A percentile compares a stretch with the other conserved stretches of the same genome.
Evolutionary conservation across 257 asterid genomes (phyloP).

Genomic region (Leptodermis oblonga): DNA sequence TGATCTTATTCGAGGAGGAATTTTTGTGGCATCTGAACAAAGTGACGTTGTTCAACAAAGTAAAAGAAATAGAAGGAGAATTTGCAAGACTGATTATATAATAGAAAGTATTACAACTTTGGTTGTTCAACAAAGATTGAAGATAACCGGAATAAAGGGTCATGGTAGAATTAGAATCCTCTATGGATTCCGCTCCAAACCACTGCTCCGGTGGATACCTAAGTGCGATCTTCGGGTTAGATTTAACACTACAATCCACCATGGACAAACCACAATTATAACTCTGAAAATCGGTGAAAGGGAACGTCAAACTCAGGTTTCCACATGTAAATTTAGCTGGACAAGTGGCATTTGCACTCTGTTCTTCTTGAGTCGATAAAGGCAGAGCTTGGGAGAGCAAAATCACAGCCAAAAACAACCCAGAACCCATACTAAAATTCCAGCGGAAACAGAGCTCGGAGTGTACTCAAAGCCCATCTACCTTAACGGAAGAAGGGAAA

Average conservation of each 20-base stretch:
- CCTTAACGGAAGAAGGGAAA: background rate
- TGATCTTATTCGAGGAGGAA: background rate
- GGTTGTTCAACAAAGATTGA: background rate
- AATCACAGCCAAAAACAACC: background rate
- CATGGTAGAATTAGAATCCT: slow-evolving; percentile 12
- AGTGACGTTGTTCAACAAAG: slow-evolving; percentile 23
- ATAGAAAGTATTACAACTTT: background rate
- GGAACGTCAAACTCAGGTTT: slow-evolving; percentile 16
- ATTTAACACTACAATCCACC: slow-evolving; percentile 2
- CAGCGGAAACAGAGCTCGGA: background rate
- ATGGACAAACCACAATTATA: slow-evolving; percentile 33
- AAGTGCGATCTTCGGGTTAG: slow-evolving; percentile 19
- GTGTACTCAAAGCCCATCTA: background rate
- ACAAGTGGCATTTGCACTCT: slow-evolving; percentile 6
- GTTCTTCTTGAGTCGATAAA: background rate
- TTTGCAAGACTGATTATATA: background rate
- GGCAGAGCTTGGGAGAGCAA: background rate
- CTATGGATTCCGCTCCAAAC: background rate
- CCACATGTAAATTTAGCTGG: slow-evolving; percentile 22
- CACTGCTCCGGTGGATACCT: background rate
- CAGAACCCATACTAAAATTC: slow-evolving; percentile 1
- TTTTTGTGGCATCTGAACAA: slow-evolving; percentile 12
- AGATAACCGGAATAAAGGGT: background rate
- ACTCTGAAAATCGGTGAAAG: slow-evolving; percentile 9
- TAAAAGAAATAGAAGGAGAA: slow-evolving; percentile 17